phyloP scores from a whole-genome alignment of 176 grass and related monocot species.

The Carex pumila region DNA sequence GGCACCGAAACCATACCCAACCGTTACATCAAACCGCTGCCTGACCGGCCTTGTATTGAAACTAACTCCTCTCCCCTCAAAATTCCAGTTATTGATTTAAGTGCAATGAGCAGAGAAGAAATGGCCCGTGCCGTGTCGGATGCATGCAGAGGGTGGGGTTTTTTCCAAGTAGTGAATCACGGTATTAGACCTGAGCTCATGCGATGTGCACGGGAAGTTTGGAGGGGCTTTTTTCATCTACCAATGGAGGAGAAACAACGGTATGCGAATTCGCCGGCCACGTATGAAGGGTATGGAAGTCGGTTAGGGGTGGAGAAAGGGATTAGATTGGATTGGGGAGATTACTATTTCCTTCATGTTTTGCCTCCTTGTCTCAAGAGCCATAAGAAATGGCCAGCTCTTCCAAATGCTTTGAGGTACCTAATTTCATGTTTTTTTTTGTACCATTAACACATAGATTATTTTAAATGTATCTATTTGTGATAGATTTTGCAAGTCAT shows the following conservation, averaged over 20 bases:
- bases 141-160: conserved; percentile 76
- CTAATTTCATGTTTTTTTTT: not conserved
- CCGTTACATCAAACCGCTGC: conserved; percentile 54
- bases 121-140: conserved; percentile 24
- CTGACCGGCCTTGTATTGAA: conserved; percentile 28
- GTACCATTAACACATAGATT: not conserved
- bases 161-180: conserved; percentile 93
- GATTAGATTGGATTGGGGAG: conserved; percentile 73
- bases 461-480: not conserved
- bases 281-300: conserved; percentile 90
- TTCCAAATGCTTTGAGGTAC: conserved; percentile 47
- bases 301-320: conserved; percentile 58
- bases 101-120: conserved; percentile 1
- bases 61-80: not conserved
- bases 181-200: conserved; percentile 40
- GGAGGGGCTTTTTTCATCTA: conserved; percentile 60
- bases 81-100: conserved; percentile 70
- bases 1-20: conserved; percentile 30
- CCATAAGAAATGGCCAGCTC: conserved; percentile 52
- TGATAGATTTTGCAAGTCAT: not conserved
- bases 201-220: conserved; percentile 29
- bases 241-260: conserved; percentile 59
- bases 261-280: conserved; percentile 64
- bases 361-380: conserved; percentile 33
- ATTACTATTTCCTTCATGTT: conserved; percentile 91